Conservation (phyloP, 2,329 filamentous ascomycete genomes). For the Penicillium hesseltinei region DNA sequence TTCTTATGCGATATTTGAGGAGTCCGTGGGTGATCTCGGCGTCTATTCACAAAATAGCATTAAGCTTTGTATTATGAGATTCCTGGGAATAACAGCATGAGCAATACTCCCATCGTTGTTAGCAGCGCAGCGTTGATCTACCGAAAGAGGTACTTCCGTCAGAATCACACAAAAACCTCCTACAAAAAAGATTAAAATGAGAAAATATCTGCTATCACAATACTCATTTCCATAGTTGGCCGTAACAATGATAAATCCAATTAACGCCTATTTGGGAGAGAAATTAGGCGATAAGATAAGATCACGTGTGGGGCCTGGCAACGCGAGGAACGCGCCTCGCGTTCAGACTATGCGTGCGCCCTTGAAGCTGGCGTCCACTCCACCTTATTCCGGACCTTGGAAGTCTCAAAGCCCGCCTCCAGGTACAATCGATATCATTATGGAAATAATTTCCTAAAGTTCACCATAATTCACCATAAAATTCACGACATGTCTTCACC, state of each 20-base stretch:
- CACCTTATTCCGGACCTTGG: conserved; percentile 8
- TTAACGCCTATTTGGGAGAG: neutral
- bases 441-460: conserved; percentile 4
- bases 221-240: neutral
- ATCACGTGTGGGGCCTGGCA: conserved; percentile 20
- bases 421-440: conserved; percentile 7
- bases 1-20: conserved; percentile 4
- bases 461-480: neutral
- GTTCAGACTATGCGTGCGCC: conserved; percentile 23
- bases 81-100: conserved; percentile 16
- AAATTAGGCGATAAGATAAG: conserved; percentile 19
- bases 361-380: conserved; percentile 9
- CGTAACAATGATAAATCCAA: neutral
- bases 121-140: neutral
- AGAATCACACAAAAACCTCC: neutral
- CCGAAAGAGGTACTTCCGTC: neutral
- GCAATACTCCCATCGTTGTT: conserved; percentile 19
- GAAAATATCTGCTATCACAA: neutral
- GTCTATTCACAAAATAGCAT: conserved; percentile 10
- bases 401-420: neutral
- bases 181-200: neutral
- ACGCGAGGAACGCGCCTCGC: conserved; percentile 29
- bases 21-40: conserved; percentile 10
- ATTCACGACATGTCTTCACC: conserved; percentile 29
- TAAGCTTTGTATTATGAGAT: conserved; percentile 17